phyloP scores from a whole-genome alignment of 2,329 filamentous ascomycete species.

The Xylogone sp. region DNA sequence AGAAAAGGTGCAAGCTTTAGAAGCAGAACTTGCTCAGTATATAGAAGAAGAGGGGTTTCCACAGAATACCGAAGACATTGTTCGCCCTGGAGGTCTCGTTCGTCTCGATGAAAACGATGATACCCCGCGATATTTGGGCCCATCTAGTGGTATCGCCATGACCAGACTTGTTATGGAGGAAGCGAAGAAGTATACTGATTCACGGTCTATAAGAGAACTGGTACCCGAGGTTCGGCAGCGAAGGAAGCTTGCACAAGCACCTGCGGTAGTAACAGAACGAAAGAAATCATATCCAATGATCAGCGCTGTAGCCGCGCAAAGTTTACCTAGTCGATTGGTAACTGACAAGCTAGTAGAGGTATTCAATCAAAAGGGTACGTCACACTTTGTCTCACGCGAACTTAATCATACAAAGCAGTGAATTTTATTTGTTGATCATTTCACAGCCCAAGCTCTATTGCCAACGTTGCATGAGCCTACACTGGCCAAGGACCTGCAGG shows the following conservation, averaged over 20 bases:
- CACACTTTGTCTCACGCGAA: no score
- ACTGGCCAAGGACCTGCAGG: constrained; percentile 72
- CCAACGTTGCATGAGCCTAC: constrained; percentile 82
- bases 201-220: constrained; percentile 87
- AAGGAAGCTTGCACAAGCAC: constrained; percentile 63
- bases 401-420: no score
- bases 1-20: constrained; percentile 76
- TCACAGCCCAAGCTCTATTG: constrained; percentile 77
- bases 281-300: constrained; percentile 90
- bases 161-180: constrained; percentile 94
- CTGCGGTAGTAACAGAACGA: constrained; percentile 48
- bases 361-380: constrained; percentile 77
- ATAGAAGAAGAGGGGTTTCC: constrained; percentile 72
- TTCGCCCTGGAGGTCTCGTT: constrained; percentile 82
- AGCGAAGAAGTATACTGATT: constrained; percentile 88
- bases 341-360: constrained; percentile 78
- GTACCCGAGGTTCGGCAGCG: constrained; percentile 69
- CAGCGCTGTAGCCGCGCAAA: constrained; percentile 75
- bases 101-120: constrained; percentile 83
- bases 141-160: constrained; percentile 94
- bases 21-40: constrained; percentile 74
- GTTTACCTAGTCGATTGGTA: constrained; percentile 68
- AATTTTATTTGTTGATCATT: constrained; percentile 14
- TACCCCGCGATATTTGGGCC: constrained; percentile 80
- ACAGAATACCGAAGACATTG: constrained; percentile 76